Conservation (phyloP, 2,329 filamentous ascomycete species). For the Amphichorda felina region DNA sequence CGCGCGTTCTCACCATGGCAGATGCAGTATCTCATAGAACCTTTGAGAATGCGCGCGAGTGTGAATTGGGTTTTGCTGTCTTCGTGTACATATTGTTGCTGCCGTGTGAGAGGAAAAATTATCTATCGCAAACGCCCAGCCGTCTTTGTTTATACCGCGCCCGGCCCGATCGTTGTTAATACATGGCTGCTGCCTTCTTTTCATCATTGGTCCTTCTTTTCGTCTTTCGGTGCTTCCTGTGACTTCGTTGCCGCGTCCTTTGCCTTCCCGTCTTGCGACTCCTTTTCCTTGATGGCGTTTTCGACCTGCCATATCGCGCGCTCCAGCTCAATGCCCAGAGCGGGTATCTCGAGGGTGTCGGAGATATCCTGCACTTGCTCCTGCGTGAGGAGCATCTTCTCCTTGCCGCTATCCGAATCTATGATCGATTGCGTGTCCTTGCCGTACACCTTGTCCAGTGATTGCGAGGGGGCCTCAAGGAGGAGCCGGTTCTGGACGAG, state of each 20-base stretch:
- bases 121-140: not conserved
- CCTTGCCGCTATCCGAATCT: conserved; percentile 11
- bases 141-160: not conserved
- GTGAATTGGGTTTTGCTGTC: not conserved
- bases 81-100: not conserved
- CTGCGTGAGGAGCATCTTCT: conserved; percentile 32
- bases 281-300: conserved; percentile 21
- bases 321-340: conserved; percentile 61
- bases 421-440: conserved; percentile 20
- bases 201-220: conserved; percentile 7
- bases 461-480: conserved; percentile 48
- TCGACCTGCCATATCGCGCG: conserved; percentile 66
- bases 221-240: conserved; percentile 5
- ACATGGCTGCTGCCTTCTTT: not conserved
- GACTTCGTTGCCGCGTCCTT: conserved; percentile 3
- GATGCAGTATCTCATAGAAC: not conserved
- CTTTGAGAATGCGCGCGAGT: not conserved
- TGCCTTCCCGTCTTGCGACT: conserved; percentile 9
- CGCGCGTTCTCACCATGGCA: not conserved
- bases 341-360: conserved; percentile 52
- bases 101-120: not conserved
- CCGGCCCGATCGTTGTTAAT: not conserved
- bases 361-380: conserved; percentile 46
- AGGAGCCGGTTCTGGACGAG: conserved; percentile 65
- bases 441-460: conserved; percentile 65